Evolutionary conservation across 2,329 filamentous ascomycete genomes (phyloP).

Genomic region (Alternaria rosae): DNA sequence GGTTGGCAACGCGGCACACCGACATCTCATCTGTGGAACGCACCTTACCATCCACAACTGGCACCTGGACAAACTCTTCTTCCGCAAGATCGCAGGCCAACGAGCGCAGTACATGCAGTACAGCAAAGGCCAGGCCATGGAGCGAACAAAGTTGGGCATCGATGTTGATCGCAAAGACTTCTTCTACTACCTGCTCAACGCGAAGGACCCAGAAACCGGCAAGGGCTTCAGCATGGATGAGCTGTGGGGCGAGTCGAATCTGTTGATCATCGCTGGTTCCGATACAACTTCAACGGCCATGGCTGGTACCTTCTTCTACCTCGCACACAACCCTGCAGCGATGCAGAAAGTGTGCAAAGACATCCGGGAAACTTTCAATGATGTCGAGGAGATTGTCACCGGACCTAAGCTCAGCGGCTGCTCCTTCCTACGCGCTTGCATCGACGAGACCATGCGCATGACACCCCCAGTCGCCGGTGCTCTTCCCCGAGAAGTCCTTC

Average conservation of each 20-base stretch:
- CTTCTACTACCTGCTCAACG: conserved; percentile 57
- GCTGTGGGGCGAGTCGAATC: conserved; percentile 58
- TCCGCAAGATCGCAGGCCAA: conserved; percentile 54
- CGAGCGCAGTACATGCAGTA: conserved; percentile 54
- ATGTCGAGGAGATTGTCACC: conserved; percentile 50
- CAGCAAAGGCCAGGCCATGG: conserved; percentile 53
- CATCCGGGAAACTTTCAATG: conserved; percentile 42
- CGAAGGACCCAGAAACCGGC: conserved; percentile 57
- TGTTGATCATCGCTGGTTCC: conserved; percentile 59
- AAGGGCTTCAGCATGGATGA: conserved; percentile 55
- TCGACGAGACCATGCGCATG: conserved; percentile 53
- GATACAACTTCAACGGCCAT: conserved; percentile 56
- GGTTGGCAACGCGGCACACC: conserved; percentile 54
- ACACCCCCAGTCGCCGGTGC: conserved; percentile 50
- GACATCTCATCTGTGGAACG: conserved; percentile 55
- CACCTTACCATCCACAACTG: conserved; percentile 54
- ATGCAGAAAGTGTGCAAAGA: conserved; percentile 46
- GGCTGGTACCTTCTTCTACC: conserved; percentile 55
- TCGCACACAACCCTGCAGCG: conserved; percentile 49
- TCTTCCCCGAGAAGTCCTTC: conserved; percentile 48
- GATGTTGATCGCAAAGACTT: conserved; percentile 56
- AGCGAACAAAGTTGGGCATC: conserved; percentile 52
- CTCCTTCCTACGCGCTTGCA: conserved; percentile 48
- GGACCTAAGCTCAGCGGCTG: conserved; percentile 44
- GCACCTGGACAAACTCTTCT: conserved; percentile 54